Base-by-base conservation (phyloP, 1,284 basidiomycete species). In the Vanrija sp. region DNA sequence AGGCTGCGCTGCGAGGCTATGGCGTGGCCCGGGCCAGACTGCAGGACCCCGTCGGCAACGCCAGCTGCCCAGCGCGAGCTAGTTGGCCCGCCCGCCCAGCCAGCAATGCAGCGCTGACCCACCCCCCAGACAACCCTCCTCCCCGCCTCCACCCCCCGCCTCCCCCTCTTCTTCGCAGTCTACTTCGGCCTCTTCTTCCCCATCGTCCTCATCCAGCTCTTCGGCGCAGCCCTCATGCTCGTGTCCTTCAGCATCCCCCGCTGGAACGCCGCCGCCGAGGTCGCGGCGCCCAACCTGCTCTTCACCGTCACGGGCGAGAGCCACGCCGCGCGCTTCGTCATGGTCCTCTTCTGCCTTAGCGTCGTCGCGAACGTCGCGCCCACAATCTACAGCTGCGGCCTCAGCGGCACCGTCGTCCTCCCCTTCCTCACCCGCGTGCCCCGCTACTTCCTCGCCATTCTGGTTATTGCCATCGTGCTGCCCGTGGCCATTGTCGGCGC, bases 331-430 rank as follows among this genome's bases (percentile, higher is more conserved):
- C 86, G 88, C 67, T 90, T 96, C 77, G 78, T 95, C 51, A 88
- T 87, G 14, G 88, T 94, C 18, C 53, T 69, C 35, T 65, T 72
- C 46, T 68, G 67, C 52, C 56, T 75, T 20, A 88, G 85, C 51
- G 87, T 90, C 27, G 83, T 84, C 3, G 89, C 84, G 3, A 96
- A 95, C 76, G 88, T 91, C 53, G 87, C 88, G 5, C 83, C 85
- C 5, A 88, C 79, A 9, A 84, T 91, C 62, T 94, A 95, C 72
- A 88, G 85, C 43, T 83, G 89, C 55, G 85, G 87, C n/a, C 79
- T 94, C 54, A 87, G 84, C 64, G 81, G 90, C 56, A 89, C 93
- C 69, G 81, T 89, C 6, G 82, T 87, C 62, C 73, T 89, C 16
- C 90, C 91, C 0, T 81, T 70, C 65, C 64, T 76, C 23, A 61